Conservation (phyloP, 768 basidiomycete genomes). For the Sarcodon sp. region DNA sequence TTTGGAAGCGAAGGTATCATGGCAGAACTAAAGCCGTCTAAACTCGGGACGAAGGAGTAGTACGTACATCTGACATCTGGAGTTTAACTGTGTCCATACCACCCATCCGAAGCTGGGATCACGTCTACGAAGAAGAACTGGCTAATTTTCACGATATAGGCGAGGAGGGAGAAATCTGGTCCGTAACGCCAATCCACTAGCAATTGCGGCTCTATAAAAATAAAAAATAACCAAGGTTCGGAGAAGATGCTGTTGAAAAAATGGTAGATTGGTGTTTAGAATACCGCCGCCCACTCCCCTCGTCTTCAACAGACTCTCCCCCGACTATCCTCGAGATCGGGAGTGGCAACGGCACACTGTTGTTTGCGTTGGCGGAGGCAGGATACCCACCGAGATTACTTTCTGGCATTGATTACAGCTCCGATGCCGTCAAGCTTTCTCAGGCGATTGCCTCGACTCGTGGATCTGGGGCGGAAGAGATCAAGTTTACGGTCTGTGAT, state of each 20-base stretch:
- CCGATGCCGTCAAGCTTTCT: constrained; percentile 55
- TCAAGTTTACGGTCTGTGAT: constrained; percentile 50
- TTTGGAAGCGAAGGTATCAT: constrained; percentile 16
- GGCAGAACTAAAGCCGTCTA: constrained; percentile 49
- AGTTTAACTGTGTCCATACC: neutral
- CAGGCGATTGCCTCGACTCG: constrained; percentile 31
- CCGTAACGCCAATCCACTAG: constrained; percentile 10
- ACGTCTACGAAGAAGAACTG: constrained; percentile 60
- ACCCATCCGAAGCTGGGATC: constrained; percentile 52
- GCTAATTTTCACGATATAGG: constrained; percentile 63
- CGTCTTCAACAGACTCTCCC: constrained; percentile 26
- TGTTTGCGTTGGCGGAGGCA: constrained; percentile 57
- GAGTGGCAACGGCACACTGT: constrained; percentile 66
- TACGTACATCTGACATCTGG: constrained; percentile 21
- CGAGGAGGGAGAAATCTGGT: constrained; percentile 85
- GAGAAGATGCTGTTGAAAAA: constrained; percentile 58
- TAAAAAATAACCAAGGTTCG: constrained; percentile 44
- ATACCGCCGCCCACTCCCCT: constrained; percentile 25
- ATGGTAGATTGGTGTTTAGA: constrained; percentile 66
- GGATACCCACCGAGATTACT: constrained; percentile 44
- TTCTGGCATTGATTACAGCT: constrained; percentile 67
- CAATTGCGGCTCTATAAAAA: neutral
- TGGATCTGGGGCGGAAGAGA: constrained; percentile 21
- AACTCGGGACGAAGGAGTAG: constrained; percentile 73
- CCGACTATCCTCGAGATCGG: constrained; percentile 63